phyloP scores from a whole-genome alignment of 768 basidiomycete species.

The Russula compacta region DNA sequence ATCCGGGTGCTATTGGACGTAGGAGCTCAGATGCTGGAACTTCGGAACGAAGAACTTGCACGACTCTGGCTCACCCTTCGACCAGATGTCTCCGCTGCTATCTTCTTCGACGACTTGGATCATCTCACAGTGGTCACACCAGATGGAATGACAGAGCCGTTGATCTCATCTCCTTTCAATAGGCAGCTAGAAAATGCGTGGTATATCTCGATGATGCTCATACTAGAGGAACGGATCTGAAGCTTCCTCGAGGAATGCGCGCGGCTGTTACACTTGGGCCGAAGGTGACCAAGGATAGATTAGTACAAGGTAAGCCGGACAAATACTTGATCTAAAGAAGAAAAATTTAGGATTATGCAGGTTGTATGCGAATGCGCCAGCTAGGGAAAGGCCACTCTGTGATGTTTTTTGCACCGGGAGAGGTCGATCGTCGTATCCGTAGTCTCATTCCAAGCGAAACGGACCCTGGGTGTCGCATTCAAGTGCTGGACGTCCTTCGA shows the following conservation, averaged over 20 bases:
- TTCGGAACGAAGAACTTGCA: slow-evolving; percentile 35
- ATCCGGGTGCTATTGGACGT: slow-evolving; percentile 45
- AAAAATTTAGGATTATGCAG: no score
- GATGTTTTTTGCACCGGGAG: slow-evolving; percentile 11
- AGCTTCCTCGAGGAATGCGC: slow-evolving; percentile 34
- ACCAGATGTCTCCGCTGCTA: slow-evolving; percentile 29
- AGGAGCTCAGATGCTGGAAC: slow-evolving; percentile 48
- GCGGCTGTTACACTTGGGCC: slow-evolving; percentile 44
- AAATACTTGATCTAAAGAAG: background rate
- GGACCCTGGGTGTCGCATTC: background rate
- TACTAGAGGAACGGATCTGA: slow-evolving; percentile 44
- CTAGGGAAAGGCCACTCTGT: slow-evolving; percentile 14
- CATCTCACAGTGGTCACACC: slow-evolving; percentile 31
- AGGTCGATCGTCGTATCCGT: slow-evolving; percentile 13
- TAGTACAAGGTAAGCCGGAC: slow-evolving; percentile 36
- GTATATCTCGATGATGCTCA: slow-evolving; percentile 49
- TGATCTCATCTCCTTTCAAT: slow-evolving; percentile 32
- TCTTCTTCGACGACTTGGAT: slow-evolving; percentile 32
- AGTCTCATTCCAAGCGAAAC: background rate
- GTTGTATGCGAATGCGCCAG: slow-evolving; percentile 18
- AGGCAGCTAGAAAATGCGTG: slow-evolving; percentile 32
- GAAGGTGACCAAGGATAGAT: slow-evolving; percentile 42
- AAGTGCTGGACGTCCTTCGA: slow-evolving; percentile 9
- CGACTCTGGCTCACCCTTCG: slow-evolving; percentile 31
- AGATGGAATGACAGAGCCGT: slow-evolving; percentile 29